phyloP scores from a whole-genome alignment of 495 filamentous ascomycete species.

The Neurospora sublineolata region DNA sequence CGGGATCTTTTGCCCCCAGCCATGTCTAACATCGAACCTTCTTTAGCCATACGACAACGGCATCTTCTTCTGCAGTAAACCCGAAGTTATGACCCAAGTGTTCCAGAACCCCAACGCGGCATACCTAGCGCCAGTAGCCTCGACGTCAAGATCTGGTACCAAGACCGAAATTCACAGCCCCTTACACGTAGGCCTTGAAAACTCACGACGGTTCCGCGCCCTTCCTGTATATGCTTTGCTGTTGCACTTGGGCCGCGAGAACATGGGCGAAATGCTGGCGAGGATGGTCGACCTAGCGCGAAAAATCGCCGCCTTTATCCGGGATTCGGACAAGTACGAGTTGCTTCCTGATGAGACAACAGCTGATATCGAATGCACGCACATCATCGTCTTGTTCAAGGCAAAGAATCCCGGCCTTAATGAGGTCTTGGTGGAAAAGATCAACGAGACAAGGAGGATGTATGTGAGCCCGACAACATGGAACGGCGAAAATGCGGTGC shows the following conservation, averaged over 20 bases:
- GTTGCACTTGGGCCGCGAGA: slow-evolving; percentile 58
- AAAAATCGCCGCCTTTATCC: slow-evolving; percentile 50
- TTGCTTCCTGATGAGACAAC: slow-evolving; percentile 43
- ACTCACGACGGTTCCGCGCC: slow-evolving; percentile 82
- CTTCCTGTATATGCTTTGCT: slow-evolving; percentile 78
- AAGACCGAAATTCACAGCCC: slow-evolving; percentile 56
- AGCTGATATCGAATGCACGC: slow-evolving; percentile 33
- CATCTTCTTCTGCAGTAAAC: slow-evolving; percentile 67
- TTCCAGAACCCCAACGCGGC: slow-evolving; percentile 81
- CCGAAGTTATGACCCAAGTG: slow-evolving; percentile 43
- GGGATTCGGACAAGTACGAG: slow-evolving; percentile 46
- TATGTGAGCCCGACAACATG: slow-evolving; percentile 78
- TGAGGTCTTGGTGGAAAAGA: slow-evolving; percentile 46
- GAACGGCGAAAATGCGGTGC: slow-evolving; percentile 56
- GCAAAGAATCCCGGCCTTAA: slow-evolving; percentile 63
- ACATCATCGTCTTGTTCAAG: slow-evolving; percentile 70
- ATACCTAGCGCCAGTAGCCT: slow-evolving; percentile 47
- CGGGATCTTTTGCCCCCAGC: not conserved
- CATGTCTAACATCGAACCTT: not conserved
- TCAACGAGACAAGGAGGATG: slow-evolving; percentile 64
- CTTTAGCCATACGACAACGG: slow-evolving; percentile 77
- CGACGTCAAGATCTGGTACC: slow-evolving; percentile 7
- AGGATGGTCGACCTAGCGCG: slow-evolving; percentile 63
- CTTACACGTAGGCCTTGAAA: slow-evolving; percentile 80
- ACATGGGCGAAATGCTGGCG: slow-evolving; percentile 59